Evolutionary conservation across 805 yeast genomes (phyloP).

Genomic region (Schizosaccharomyces japonicus): DNA sequence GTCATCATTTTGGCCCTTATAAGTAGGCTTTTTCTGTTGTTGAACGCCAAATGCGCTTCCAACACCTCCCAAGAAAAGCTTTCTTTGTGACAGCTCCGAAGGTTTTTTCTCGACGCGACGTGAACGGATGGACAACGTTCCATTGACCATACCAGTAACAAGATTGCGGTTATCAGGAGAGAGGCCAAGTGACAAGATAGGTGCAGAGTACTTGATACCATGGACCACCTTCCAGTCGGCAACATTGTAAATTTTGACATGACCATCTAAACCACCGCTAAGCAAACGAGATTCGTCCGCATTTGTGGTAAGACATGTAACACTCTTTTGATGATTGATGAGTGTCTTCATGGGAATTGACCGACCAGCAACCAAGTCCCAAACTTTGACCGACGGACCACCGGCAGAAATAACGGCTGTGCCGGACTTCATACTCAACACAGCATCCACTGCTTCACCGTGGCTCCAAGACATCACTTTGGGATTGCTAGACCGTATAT

Average conservation of each 20-base stretch:
- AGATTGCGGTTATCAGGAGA: conserved; percentile 60
- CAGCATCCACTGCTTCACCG: conserved; percentile 61
- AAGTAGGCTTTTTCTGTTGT: not conserved
- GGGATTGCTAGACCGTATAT: conserved; percentile 20
- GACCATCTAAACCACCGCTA: conserved; percentile 93
- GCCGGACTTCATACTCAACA: conserved; percentile 39
- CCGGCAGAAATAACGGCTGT: conserved; percentile 63
- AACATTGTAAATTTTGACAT: conserved; percentile 80
- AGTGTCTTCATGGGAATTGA: conserved; percentile 37
- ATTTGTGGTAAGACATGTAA: conserved; percentile 45
- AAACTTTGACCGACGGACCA: conserved; percentile 60
- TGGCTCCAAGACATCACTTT: conserved; percentile 34
- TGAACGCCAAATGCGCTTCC: not conserved
- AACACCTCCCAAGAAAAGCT: not conserved
- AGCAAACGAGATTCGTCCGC: conserved; percentile 20
- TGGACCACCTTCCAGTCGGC: conserved; percentile 59
- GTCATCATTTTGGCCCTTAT: conserved; percentile 2
- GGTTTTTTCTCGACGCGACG: conserved; percentile 17
- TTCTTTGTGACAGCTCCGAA: not conserved
- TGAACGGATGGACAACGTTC: conserved; percentile 70
- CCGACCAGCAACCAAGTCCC: conserved; percentile 66
- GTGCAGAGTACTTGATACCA: conserved; percentile 54
- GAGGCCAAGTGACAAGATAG: conserved; percentile 1
- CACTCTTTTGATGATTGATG: conserved; percentile 78
- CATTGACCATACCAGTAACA: conserved; percentile 78